Base-by-base conservation (phyloP, 2,329 filamentous ascomycete species). In the Colletotrichum sp. region DNA sequence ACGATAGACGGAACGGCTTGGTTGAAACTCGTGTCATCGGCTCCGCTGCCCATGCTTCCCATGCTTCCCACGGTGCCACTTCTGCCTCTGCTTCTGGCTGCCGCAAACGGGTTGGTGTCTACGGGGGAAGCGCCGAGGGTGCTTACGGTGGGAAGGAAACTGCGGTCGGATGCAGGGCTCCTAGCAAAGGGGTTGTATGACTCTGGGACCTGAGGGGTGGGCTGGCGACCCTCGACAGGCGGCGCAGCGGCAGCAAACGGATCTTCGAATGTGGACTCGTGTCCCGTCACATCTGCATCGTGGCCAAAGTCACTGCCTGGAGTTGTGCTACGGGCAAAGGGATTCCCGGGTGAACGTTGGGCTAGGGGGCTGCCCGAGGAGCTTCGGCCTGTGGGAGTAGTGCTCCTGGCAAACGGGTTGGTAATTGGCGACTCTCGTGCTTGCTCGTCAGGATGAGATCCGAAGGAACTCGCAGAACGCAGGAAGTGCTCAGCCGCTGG, bases 351-450 rank as follows among this genome's bases (percentile, higher is more conserved):
- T 10, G 5, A 13, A 6, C 65, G 43, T 10, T 60, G 64, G n/a
- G 43, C 73, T 1, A 67, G 27, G 3, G 64, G 39, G 3, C 62
- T 67, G 56, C 22, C 22, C 16, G 39, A 58, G 18, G 58, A 30
- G 32, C 25, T 67, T 27, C 65, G 55, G 6, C 66, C 69, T 18
- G 56, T 22, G 12, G 62, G 34, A 15, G 70, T 36, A 34, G 56
- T 60, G 34, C 73, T 75, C 25, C 73, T 67, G 15, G 70, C 70
- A n/a, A 75, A 75, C 7, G 73, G 73, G 13, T 75, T 75, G 3
- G 27, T 72, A 2, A 36, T 12, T 8, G 68, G 56, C 1, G 22
- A 13, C 16, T 18, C 58, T 55, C 58, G 25, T n/a, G 30, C 32
- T 3, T 61, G 55, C 28, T 65, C 39, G 27, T 36, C 67, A 4